Percentiles rank a stretch among this genome's conserved stretches.
These are phyloP conservation scores for Saccharum hybrid DNA, from an alignment of 202 grass and related monocot species.

Conservation along the genomic window DNA sequence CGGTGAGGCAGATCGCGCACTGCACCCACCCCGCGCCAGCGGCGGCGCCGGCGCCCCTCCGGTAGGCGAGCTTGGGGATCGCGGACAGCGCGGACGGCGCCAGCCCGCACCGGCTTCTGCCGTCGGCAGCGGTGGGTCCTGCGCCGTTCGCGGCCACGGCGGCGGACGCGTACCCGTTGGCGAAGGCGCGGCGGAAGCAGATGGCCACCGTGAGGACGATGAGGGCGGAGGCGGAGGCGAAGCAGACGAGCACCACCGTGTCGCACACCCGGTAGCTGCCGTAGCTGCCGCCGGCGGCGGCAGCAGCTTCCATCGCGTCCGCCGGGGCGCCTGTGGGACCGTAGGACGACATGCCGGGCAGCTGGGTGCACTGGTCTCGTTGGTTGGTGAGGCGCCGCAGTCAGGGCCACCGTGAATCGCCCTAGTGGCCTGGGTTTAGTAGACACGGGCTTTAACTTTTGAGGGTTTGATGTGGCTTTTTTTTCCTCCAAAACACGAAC, in stretches of 20 bases:
- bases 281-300: not conserved
- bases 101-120: conserved; percentile 18
- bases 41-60: conserved; percentile 9
- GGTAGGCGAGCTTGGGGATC: conserved; percentile 44
- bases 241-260: conserved; percentile 53
- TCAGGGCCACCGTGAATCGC: conserved; percentile 23
- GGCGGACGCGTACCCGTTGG: not conserved
- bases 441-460: conserved; percentile 9
- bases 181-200: conserved; percentile 48
- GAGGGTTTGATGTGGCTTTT: not conserved
- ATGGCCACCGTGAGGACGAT: conserved; percentile 37
- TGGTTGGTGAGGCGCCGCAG: conserved; percentile 30
- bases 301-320: not conserved
- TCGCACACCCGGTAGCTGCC: conserved; percentile 40
- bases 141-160: not conserved
- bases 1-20: no score
- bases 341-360: conserved; percentile 42
- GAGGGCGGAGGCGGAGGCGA: conserved; percentile 39
- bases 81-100: conserved; percentile 37
- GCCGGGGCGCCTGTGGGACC: conserved; percentile 1
- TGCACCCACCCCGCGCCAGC: conserved; percentile 46
- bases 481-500: no score
- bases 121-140: not conserved
- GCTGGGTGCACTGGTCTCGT: not conserved
- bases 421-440: conserved; percentile 3